Evolutionary conservation across 257 asterid species (phyloP).

Genomic region (Solanum peruvianum): DNA sequence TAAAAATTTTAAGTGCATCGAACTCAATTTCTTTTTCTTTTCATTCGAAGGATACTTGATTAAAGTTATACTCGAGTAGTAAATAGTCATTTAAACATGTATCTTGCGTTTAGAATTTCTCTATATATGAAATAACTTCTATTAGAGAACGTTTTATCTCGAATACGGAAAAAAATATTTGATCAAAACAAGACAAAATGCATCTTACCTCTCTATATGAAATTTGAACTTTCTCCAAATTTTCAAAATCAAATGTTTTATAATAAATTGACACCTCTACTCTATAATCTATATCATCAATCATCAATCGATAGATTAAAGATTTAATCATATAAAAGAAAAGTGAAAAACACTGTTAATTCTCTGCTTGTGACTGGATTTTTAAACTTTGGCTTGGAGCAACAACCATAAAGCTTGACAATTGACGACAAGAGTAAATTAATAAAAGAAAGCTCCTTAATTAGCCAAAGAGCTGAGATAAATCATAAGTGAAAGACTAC

Average conservation of each 20-base stretch:
- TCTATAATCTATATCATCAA: neutral
- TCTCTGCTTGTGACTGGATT: neutral
- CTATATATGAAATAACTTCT: accelerated
- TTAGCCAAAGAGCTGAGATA: no score
- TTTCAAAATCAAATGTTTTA: no score
- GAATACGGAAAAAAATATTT: no score
- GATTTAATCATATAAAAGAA: no score
- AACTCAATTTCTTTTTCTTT: neutral
- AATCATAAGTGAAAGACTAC: no score
- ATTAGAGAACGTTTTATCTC: accelerated
- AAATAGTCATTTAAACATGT: no score
- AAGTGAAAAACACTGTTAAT: no score
- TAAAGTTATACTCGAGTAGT: no score
- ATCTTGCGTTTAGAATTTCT: no score
- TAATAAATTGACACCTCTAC: neutral
- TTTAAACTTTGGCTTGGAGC: neutral
- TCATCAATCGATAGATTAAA: neutral
- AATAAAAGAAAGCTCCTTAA: no score
- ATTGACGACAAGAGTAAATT: neutral
- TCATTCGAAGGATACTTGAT: neutral
- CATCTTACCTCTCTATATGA: neutral
- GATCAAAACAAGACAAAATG: neutral
- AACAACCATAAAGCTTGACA: neutral
- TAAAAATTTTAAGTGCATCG: neutral
- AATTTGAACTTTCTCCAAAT: neutral